Conservation (phyloP, 305 asterid species). For the Fraxinus ornus region DNA sequence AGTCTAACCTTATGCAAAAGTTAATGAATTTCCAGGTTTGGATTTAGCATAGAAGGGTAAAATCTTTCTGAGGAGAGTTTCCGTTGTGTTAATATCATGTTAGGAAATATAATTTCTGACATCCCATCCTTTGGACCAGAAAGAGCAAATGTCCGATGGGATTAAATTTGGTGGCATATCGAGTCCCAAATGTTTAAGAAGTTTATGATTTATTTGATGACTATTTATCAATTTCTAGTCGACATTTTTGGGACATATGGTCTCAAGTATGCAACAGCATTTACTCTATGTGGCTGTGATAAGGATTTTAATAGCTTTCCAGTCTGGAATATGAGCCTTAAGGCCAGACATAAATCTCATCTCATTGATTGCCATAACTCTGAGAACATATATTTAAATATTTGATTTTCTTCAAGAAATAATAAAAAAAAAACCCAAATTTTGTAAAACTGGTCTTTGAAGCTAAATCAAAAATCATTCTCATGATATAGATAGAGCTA, state of each 20-base stretch:
- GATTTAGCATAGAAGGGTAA: background rate
- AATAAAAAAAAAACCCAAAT: background rate
- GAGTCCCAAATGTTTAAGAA: background rate
- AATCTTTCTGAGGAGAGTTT: background rate
- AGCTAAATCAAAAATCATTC: background rate
- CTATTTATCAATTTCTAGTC: background rate
- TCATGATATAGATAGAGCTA: conserved; percentile 8
- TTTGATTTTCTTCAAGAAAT: background rate
- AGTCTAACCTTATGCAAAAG: background rate
- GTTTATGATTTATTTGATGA: background rate
- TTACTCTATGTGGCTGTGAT: background rate
- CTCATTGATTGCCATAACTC: background rate
- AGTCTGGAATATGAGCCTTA: background rate
- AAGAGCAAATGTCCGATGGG: background rate
- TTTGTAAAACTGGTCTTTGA: background rate
- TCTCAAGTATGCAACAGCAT: background rate
- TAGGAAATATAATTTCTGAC: background rate
- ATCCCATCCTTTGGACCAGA: background rate
- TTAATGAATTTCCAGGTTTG: background rate
- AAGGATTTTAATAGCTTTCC: background rate
- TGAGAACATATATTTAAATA: background rate
- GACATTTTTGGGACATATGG: background rate
- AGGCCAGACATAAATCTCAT: background rate
- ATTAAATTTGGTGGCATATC: background rate
- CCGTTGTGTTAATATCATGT: background rate